A percentile compares a stretch with the other conserved stretches of the same genome.
Evolutionary conservation across 228 moss, liverwort and hornwort genomes (phyloP).

Genomic region (Sphagnum magellanicum): DNA sequence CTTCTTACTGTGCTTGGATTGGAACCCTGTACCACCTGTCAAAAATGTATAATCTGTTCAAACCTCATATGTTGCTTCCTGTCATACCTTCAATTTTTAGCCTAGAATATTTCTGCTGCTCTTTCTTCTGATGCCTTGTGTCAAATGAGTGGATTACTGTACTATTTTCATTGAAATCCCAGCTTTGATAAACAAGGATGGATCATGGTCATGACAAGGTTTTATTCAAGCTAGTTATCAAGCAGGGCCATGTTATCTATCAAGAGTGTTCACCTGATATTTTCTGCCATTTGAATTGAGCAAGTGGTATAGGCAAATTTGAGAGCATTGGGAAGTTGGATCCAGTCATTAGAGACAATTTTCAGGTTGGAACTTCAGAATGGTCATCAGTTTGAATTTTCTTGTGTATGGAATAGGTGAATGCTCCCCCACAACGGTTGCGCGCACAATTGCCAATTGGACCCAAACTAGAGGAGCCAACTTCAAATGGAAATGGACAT

Average conservation of each 20-base stretch:
- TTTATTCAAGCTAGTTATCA: too few species aligned
- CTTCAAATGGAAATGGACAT: slow-evolving; percentile 41
- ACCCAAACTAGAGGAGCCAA: slow-evolving; percentile 43
- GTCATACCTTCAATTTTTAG: neutral
- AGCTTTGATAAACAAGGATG: too few species aligned
- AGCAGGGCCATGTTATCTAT: too few species aligned
- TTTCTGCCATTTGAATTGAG: too few species aligned
- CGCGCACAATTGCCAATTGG: slow-evolving; percentile 92
- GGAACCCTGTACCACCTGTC: neutral
- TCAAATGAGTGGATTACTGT: neutral
- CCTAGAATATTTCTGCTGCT: neutral
- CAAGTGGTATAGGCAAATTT: too few species aligned
- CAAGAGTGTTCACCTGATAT: too few species aligned
- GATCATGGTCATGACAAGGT: too few species aligned
- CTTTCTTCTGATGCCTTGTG: neutral
- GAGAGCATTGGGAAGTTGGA: too few species aligned
- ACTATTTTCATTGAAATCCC: too few species aligned
- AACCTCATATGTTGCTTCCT: neutral
- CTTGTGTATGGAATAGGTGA: slow-evolving; percentile 33
- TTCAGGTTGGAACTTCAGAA: neutral
- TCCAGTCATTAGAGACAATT: too few species aligned
- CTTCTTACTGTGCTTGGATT: neutral
- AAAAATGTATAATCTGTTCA: neutral
- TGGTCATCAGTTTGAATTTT: neutral
- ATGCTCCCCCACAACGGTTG: slow-evolving; percentile 63